Conservation (phyloP, 108 stramenopile species). For the Pelagomonas calceolata region DNA sequence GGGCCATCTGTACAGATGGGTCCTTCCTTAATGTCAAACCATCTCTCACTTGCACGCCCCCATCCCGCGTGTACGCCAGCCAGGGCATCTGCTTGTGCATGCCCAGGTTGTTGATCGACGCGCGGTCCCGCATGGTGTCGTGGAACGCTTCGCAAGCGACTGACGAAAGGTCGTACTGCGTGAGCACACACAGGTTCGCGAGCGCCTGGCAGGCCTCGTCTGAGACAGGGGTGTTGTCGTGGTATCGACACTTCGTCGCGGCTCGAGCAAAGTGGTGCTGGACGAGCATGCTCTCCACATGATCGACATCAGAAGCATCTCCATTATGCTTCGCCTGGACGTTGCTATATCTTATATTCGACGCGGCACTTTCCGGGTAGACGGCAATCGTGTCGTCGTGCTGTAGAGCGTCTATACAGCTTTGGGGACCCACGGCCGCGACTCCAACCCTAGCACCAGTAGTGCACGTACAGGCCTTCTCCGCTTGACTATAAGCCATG, state of each 20-base stretch:
- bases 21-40: too few relatives aligned
- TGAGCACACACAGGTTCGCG: slow-evolving; percentile 58
- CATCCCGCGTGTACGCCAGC: slow-evolving; percentile 44
- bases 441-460: slow-evolving; percentile 34
- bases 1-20: slow-evolving; percentile 43
- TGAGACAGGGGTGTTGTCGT: slow-evolving; percentile 9
- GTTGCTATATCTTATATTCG: slow-evolving; percentile 23
- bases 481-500: slow-evolving; percentile 36
- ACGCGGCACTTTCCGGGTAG: slow-evolving; percentile 14
- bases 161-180: slow-evolving; percentile 45
- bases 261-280: slow-evolving; percentile 41
- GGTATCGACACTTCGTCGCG: slow-evolving; percentile 43
- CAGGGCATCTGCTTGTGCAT: slow-evolving; percentile 51
- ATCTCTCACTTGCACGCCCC: slow-evolving; percentile 27
- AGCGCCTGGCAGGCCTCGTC: slow-evolving; percentile 43
- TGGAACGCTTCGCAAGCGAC: slow-evolving; percentile 38
- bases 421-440: slow-evolving; percentile 31
- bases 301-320: slow-evolving; percentile 18
- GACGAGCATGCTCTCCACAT: slow-evolving; percentile 22
- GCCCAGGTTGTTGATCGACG: slow-evolving; percentile 21
- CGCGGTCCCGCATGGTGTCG: slow-evolving; percentile 17
- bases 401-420: slow-evolving; percentile 24
- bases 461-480: slow-evolving; percentile 37
- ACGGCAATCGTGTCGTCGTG: slow-evolving; percentile 12
- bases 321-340: slow-evolving; percentile 4